Percentiles rank a stretch among this genome's conserved stretches.
phyloP scores from a whole-genome alignment of 106 monocot genomes.

The Phalaenopsis equestris region DNA sequence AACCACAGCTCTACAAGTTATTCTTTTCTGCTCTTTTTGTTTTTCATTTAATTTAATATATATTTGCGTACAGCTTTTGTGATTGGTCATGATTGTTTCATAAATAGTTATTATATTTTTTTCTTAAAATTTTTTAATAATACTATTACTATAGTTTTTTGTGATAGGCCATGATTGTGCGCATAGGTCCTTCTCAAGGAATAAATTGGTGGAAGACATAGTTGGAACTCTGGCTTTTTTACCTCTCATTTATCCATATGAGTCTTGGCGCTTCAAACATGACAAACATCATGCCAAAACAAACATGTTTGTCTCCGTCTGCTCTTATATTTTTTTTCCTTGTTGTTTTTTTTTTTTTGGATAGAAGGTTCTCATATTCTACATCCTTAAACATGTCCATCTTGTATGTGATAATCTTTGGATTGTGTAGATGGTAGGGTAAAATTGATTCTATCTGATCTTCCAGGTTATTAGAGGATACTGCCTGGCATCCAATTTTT shows the following conservation, averaged over 20 bases:
- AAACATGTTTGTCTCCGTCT: conserved; percentile 67
- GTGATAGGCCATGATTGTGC: conserved; percentile 99
- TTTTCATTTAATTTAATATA: background rate
- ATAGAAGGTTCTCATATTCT: conserved; percentile 3
- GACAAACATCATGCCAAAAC: conserved; percentile 96
- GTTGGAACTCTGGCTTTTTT: conserved; percentile 91
- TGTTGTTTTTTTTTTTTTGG: background rate
- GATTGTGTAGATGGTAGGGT: background rate
- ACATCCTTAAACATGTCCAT: background rate
- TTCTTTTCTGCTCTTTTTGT: background rate
- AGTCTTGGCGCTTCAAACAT: conserved; percentile 98
- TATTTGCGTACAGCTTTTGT: conserved; percentile 41
- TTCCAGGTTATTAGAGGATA: conserved; percentile 78
- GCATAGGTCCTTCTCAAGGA: conserved; percentile 95
- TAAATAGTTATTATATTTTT: background rate
- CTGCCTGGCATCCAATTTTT: conserved; percentile 86
- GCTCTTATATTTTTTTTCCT: background rate
- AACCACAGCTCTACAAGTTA: background rate
- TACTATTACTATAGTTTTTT: conserved; percentile 66
- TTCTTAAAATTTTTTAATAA: background rate
- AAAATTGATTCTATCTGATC: background rate
- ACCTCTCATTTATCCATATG: conserved; percentile 96
- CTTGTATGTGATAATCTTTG: background rate
- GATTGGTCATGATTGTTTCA: conserved; percentile 81
- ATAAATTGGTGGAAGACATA: conserved; percentile 88